Evolutionary conservation across 805 yeast genomes (phyloP).

Genomic region (Saccharomycopsis javanensis): DNA sequence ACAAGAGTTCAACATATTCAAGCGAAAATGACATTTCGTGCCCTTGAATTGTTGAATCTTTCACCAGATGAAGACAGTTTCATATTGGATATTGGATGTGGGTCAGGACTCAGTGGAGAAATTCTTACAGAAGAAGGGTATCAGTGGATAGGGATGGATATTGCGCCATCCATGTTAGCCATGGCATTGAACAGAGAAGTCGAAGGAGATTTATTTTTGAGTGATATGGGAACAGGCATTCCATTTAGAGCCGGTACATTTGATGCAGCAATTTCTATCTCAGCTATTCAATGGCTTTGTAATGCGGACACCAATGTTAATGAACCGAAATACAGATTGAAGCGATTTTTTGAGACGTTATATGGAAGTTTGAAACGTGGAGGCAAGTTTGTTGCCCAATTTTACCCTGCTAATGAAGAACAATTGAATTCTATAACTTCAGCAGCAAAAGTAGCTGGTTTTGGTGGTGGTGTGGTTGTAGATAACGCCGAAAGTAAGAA

Average conservation of each 20-base stretch:
- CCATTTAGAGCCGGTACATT: slow-evolving; percentile 95
- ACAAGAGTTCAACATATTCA: slow-evolving; percentile 98
- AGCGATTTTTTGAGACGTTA: slow-evolving; percentile 77
- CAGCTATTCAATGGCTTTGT: slow-evolving; percentile 97
- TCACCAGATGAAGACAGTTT: slow-evolving; percentile 54
- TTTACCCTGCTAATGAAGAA: slow-evolving; percentile 83
- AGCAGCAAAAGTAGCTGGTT: slow-evolving; percentile 90
- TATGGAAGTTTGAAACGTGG: slow-evolving; percentile 84
- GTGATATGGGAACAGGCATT: slow-evolving; percentile 89
- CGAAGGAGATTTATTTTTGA: slow-evolving; percentile 85
- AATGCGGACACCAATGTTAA: slow-evolving; percentile 79
- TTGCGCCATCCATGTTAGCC: slow-evolving; percentile 91
- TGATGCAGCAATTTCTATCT: slow-evolving; percentile 91
- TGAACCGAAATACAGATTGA: slow-evolving; percentile 75
- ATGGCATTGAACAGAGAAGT: slow-evolving; percentile 86
- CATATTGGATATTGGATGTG: slow-evolving; percentile 90
- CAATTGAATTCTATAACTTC: slow-evolving; percentile 70
- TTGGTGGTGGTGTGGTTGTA: slow-evolving; percentile 89
- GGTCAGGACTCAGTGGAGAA: slow-evolving; percentile 93
- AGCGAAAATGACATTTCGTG: slow-evolving; percentile 94
- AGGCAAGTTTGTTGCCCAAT: slow-evolving; percentile 95
- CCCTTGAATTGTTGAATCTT: slow-evolving; percentile 75
- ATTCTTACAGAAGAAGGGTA: slow-evolving; percentile 90
- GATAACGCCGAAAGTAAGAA: slow-evolving; percentile 91
- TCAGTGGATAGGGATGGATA: slow-evolving; percentile 93